Evolutionary conservation across 257 asterid species (phyloP), one percentile per base, ranked within the genome.

Genomic region (Solanum chiquidenum): DNA sequence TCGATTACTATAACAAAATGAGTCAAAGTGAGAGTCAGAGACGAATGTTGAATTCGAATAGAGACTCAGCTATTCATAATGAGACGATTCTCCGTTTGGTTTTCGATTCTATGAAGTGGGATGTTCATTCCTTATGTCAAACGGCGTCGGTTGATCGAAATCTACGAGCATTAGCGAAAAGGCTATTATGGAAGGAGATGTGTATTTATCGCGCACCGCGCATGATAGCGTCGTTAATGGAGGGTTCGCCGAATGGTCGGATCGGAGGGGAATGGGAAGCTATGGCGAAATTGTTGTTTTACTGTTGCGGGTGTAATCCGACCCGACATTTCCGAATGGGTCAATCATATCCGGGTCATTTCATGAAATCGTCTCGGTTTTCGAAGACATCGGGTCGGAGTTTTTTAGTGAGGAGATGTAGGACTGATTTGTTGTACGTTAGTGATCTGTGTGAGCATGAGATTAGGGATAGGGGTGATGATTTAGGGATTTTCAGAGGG

Each of bases 311-410:
- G 4, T 94, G 99, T 33, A 90, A 83, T 84, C 88, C 97, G 84
- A 92, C 93, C 18, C 93, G 89, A 29, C 88, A 92, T 40, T 94
- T 96, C 86, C 18, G 55, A 12, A 33, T 89, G 90, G 86, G 87
- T 31, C 90, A 37, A 9, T 34, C 92, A 0, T 29, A 74, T 7
- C 90, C 93, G 80, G 98, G 96, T 2, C 99, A 96, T 31, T 94
- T 96, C 90, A 91, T 89, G 31, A 89, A 58, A 69, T 86, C 92
- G 79, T 73, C 98, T 42, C 95, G 99, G 27, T 94, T 96, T 69
- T 95, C 99, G 18, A 96, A 96, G 89, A 96, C 99, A 0, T 94
- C 98, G 74, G 99, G 99, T 3, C 90, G 86, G 91, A 95, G 99
- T 85, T 95, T 96, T 66, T 46, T 95, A 58, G 1, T 87, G 80